Percentiles rank a stretch among this genome's conserved stretches.
phyloP scores from a whole-genome alignment of 345 rosid species.

The Mallotus nudiflorus region DNA sequence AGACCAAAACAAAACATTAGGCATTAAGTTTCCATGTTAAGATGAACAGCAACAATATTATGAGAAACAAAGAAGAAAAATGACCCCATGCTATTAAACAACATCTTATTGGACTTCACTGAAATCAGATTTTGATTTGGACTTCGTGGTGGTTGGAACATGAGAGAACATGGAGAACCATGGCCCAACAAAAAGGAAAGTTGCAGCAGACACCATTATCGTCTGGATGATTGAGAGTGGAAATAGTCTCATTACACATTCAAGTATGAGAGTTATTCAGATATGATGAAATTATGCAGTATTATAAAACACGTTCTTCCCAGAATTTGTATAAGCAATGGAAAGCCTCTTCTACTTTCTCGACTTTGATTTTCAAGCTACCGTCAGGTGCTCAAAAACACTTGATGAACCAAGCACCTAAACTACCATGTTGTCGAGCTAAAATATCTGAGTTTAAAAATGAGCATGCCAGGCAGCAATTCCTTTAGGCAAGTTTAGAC shows the following conservation, averaged over 20 bases:
- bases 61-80: background rate
- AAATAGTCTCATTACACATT: background rate
- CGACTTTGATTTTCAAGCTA: background rate
- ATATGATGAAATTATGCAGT: too few relatives aligned
- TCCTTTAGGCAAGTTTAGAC: background rate
- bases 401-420: background rate
- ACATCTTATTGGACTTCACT: background rate
- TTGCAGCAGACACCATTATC: background rate
- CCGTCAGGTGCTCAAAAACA: background rate
- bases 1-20: background rate
- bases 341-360: background rate
- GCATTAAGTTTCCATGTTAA: background rate
- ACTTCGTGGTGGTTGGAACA: background rate
- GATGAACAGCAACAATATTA: background rate
- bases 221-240: background rate
- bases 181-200: background rate
- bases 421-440: too few relatives aligned
- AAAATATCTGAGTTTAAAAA: too few relatives aligned
- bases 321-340: background rate
- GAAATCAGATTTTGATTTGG: background rate
- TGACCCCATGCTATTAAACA: background rate
- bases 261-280: background rate
- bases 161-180: slow-evolving; percentile 1
- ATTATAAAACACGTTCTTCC: too few relatives aligned
- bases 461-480: too few relatives aligned